A percentile compares a stretch with the other conserved stretches of the same genome.
phyloP scores from a whole-genome alignment of 208 protist genomes.

The Trypanosomatidae sp. region DNA sequence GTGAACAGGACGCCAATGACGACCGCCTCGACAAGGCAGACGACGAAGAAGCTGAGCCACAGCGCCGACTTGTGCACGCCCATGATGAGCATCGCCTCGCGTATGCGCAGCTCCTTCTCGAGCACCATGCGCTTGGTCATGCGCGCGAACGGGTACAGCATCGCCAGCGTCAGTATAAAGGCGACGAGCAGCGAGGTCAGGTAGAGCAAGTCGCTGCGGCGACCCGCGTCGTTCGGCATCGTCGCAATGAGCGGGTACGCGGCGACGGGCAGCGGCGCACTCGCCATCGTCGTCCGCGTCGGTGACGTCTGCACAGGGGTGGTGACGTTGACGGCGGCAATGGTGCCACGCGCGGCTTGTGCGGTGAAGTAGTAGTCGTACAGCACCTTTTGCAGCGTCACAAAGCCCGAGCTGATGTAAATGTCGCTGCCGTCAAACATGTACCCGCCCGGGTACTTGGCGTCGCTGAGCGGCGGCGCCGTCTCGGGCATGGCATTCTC shows the following conservation, averaged over 20 bases:
- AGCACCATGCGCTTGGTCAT: slow-evolving; percentile 67
- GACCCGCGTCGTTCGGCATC: slow-evolving; percentile 6
- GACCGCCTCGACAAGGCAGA: slow-evolving; percentile 36
- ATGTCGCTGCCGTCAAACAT: slow-evolving; percentile 36
- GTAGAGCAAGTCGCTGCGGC: slow-evolving; percentile 12
- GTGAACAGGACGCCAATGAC: slow-evolving; percentile 37
- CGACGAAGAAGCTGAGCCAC: slow-evolving; percentile 42
- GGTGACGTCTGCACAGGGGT: too few species aligned
- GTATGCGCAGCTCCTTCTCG: slow-evolving; percentile 78
- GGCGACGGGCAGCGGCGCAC: slow-evolving; percentile 2
- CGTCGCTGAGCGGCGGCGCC: slow-evolving; percentile 7
- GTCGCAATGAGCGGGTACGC: slow-evolving; percentile 13
- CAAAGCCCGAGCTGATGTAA: slow-evolving; percentile 62
- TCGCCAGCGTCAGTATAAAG: slow-evolving; percentile 42
- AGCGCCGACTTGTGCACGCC: slow-evolving; percentile 43
- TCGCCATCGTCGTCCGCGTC: not conserved
- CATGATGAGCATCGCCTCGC: slow-evolving; percentile 82
- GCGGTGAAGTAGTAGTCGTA: slow-evolving; percentile 34
- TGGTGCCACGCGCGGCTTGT: slow-evolving; percentile 2
- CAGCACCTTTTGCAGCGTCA: slow-evolving; percentile 45
- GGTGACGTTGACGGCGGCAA: slow-evolving; percentile 4
- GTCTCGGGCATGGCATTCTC: slow-evolving; percentile 20
- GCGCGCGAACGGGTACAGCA: slow-evolving; percentile 48
- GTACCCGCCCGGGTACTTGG: slow-evolving; percentile 23
- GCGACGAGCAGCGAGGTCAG: slow-evolving; percentile 15